A percentile compares a stretch with the other conserved stretches of the same genome.
These are phyloP conservation scores for Rhodotorula sp. DNA, from an alignment of 1,284 basidiomycete species.

Conservation along the genomic window DNA sequence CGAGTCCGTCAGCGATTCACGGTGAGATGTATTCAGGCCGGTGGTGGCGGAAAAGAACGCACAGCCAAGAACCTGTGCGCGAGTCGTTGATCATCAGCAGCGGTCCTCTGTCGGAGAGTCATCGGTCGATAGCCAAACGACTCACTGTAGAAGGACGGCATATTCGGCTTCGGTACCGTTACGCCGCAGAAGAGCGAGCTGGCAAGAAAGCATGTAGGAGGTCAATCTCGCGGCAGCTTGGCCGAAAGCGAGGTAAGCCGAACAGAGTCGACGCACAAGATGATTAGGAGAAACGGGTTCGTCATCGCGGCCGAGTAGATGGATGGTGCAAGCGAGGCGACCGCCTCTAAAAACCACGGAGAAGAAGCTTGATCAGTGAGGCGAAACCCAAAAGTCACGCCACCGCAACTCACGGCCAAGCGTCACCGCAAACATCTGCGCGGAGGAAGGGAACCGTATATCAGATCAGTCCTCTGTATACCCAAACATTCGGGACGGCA, in stretches of 20 bases:
- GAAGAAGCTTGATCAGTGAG: neutral
- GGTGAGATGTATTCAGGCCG: neutral
- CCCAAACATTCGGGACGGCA: neutral
- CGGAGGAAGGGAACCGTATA: too few species aligned
- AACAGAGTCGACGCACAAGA: neutral
- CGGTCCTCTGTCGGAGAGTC: too few species aligned
- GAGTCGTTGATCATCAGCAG: too few species aligned
- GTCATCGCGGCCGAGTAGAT: conserved; percentile 71
- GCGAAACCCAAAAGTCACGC: conserved; percentile 63
- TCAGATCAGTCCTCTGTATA: neutral
- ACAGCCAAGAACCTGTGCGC: too few species aligned
- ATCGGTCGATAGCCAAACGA: conserved; percentile 45
- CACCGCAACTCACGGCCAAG: neutral
- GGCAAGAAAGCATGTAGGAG: too few species aligned
- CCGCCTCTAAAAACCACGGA: conserved; percentile 46
- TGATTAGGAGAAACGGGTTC: conserved; percentile 65
- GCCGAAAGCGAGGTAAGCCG: too few species aligned
- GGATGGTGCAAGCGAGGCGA: conserved; percentile 71
- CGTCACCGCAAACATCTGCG: conserved; percentile 2
- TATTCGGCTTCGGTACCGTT: conserved; percentile 52
- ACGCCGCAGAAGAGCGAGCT: conserved; percentile 42
- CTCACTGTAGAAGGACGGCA: conserved; percentile 63
- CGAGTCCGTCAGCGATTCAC: neutral
- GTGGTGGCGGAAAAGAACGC: too few species aligned
- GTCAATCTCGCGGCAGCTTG: neutral